Evolutionary conservation across 768 basidiomycete genomes (phyloP).

Genomic region (Galerina marginata): DNA sequence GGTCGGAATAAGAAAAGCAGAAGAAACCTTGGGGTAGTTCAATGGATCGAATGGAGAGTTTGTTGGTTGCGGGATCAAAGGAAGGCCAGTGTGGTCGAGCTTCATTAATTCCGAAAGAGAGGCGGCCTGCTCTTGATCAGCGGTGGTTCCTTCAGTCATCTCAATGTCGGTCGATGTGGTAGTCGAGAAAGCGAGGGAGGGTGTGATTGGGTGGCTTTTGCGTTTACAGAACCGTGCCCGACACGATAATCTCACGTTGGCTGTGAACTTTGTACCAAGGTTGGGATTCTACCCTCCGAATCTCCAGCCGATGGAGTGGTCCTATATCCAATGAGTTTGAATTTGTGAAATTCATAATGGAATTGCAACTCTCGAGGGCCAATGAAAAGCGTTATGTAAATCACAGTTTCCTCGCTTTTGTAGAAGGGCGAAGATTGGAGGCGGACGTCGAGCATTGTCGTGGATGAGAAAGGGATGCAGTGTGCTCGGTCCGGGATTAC

Average conservation of each 20-base stretch:
- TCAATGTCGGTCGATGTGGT: not conserved
- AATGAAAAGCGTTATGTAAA: too few species aligned
- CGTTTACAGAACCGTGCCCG: not conserved
- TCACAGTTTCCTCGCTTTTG: too few species aligned
- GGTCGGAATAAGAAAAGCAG: not conserved
- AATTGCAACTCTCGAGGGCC: too few species aligned
- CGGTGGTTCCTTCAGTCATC: not conserved
- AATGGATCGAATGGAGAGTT: conserved; percentile 44
- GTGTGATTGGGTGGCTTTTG: not conserved
- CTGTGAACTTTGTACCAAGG: not conserved
- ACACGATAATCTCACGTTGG: not conserved
- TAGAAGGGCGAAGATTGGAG: too few species aligned
- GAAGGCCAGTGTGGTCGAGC: conserved; percentile 41
- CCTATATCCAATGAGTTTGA: too few species aligned
- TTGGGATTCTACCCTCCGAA: too few species aligned
- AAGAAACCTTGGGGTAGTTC: conserved; percentile 42
- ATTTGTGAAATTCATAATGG: too few species aligned
- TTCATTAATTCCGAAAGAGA: conserved; percentile 21
- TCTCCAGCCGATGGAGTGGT: too few species aligned
- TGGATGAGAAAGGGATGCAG: too few species aligned
- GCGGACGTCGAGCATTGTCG: too few species aligned
- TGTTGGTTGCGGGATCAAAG: conserved; percentile 49
- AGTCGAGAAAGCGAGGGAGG: not conserved
- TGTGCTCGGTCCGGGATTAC: too few species aligned
- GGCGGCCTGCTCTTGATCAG: not conserved